Percentiles rank a stretch among this genome's conserved stretches.
These are phyloP conservation scores for Xerocomellus dryophilus DNA, from an alignment of 768 basidiomycete genomes.

Conservation along the genomic window DNA sequence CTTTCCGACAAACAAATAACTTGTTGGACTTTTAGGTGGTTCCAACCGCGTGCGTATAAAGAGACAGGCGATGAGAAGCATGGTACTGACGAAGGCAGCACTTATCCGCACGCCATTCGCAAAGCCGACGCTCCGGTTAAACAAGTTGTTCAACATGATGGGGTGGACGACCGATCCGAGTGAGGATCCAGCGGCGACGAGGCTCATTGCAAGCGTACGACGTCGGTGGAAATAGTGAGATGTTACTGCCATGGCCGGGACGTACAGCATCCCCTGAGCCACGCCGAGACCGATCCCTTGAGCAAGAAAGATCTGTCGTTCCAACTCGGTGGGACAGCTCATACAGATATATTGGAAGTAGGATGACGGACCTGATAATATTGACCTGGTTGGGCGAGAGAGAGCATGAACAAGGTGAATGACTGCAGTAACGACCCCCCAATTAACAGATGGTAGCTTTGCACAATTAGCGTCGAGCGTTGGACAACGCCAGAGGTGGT, in stretches of 20 bases:
- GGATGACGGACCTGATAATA: constrained; percentile 40
- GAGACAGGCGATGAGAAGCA: constrained; percentile 34
- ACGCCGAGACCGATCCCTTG: constrained; percentile 49
- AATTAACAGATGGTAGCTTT: constrained; percentile 44
- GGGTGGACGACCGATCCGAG: constrained; percentile 25
- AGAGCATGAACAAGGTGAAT: constrained; percentile 43
- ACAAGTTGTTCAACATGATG: constrained; percentile 33
- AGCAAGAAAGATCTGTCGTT: constrained; percentile 43
- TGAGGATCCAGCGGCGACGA: constrained; percentile 40
- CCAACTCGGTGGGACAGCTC: neutral
- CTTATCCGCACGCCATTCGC: constrained; percentile 49
- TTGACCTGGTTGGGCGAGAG: constrained; percentile 38
- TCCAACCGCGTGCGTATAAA: constrained; percentile 41
- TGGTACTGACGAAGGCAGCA: constrained; percentile 39
- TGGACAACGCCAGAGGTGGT: neutral
- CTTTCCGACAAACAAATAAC: constrained; percentile 18
- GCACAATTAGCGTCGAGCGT: neutral
- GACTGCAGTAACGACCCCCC: constrained; percentile 44
- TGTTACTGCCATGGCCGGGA: constrained; percentile 43
- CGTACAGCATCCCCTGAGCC: constrained; percentile 43
- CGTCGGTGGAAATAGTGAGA: constrained; percentile 44
- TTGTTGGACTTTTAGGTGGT: constrained; percentile 18
- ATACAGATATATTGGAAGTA: neutral
- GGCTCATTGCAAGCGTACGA: constrained; percentile 44
- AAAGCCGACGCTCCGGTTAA: constrained; percentile 32